Evolutionary conservation across 1,284 basidiomycete species (phyloP), one percentile per base, ranked within the genome.

Genomic region (Thelephora terrestris): DNA sequence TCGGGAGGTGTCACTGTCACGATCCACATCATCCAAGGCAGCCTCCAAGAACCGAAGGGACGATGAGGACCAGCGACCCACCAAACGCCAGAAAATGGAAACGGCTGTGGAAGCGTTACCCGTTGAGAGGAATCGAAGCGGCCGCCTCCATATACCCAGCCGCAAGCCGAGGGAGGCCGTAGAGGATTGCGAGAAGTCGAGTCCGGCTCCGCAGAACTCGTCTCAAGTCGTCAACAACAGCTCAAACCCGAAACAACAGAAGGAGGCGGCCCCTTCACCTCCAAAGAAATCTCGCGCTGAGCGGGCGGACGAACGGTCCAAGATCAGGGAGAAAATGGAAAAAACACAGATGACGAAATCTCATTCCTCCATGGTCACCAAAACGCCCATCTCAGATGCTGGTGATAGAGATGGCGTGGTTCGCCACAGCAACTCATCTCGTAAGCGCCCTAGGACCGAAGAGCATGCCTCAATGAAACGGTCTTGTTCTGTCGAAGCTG

Each of bases 151-250:
- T 46, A 51, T 64, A 14, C 64, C 64, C 2, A 67, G 61, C 43
- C 53, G 61, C 35, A 69, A 68, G 55, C 53, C 61, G 25, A 59
- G 66, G 36, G 66, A 67, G 55, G 60, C 58, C 47, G 61, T 60
- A 35, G 58, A 55, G 25, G 55, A 58, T 17, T 62, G 59, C 52
- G 53, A 52, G 39, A 58, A 56, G 45, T 17, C 51, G 20, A 40
- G 48, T 7, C 37, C 47, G 17, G 32, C 45, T 23, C 42, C 53
- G 9, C 38, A 34, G 18, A 46, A 48, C 27, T 49, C 47, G 35
- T 45, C 29, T 10, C 29, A 32, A 14, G 29, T 32, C 14, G 7
- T 14, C 29, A 14, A 32, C 3, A 10, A 32, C 29, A 32, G 29
- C 12, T 32, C 29, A 14, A 32, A 32, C 7, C 29, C 29, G 12